Conservation (phyloP, 352 stramenopile species). For the Globisporangium cylindrosporum region DNA sequence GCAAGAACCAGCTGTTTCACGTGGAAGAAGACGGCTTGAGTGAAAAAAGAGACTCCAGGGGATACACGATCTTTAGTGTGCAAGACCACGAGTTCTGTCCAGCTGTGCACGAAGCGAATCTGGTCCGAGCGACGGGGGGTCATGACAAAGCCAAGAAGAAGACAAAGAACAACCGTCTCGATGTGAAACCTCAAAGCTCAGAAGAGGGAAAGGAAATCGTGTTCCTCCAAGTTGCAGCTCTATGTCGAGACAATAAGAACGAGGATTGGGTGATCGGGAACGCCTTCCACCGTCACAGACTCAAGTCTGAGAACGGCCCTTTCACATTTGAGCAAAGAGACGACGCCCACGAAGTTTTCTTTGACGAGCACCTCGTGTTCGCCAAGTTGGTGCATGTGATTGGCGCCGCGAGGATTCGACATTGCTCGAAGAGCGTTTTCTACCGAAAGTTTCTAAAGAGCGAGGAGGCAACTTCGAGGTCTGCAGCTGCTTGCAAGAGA, state of each 20-base stretch:
- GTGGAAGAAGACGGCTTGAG: neutral
- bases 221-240: constrained; percentile 9
- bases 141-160: neutral
- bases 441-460: constrained; percentile 10
- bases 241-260: constrained; percentile 19
- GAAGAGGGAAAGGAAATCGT: constrained; percentile 2
- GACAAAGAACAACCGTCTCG: too few species aligned
- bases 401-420: constrained; percentile 4
- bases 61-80: constrained; percentile 21
- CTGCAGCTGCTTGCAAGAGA: neutral
- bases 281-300: constrained; percentile 4
- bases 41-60: neutral
- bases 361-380: constrained; percentile 16
- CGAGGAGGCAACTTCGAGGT: neutral
- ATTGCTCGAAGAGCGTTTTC: constrained; percentile 5
- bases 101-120: neutral
- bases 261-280: constrained; percentile 19
- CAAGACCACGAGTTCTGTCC: constrained; percentile 18
- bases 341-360: constrained; percentile 6
- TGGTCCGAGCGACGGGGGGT: neutral
- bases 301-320: neutral
- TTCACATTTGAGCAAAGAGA: neutral
- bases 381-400: constrained; percentile 10
- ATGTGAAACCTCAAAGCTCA: neutral
- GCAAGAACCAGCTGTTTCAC: neutral